Conservation (phyloP, 306 rosid genomes). For the Sindora glabra region DNA sequence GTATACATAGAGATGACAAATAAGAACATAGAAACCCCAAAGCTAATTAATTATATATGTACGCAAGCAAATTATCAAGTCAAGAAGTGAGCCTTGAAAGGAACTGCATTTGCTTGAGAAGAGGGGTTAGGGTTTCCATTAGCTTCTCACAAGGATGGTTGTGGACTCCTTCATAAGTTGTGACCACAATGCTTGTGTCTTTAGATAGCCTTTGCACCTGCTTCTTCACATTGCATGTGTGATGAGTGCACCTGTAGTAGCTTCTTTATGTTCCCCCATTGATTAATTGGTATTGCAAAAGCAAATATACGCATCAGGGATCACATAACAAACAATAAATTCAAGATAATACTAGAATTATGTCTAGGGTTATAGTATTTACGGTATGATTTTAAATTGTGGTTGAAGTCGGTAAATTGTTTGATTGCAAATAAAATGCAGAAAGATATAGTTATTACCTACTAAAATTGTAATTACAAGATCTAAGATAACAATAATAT, state of each 20-base stretch:
- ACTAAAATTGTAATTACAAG: too few species aligned
- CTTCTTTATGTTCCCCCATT: slow-evolving; percentile 42
- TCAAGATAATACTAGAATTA: too few species aligned
- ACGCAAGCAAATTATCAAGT: too few species aligned
- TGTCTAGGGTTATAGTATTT: too few species aligned
- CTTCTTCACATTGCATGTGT: slow-evolving; percentile 90
- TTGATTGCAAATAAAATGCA: too few species aligned
- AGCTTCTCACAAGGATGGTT: slow-evolving; percentile 86
- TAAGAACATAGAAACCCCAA: not conserved
- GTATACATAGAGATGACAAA: too few species aligned
- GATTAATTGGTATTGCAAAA: not conserved
- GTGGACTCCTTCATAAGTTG: slow-evolving; percentile 87
- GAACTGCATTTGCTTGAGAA: slow-evolving; percentile 77
- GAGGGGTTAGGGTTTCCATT: slow-evolving; percentile 93
- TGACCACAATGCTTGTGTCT: slow-evolving; percentile 83
- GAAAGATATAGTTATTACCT: too few species aligned
- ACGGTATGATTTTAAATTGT: too few species aligned
- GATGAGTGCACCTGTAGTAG: slow-evolving; percentile 87
- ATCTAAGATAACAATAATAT: too few species aligned
- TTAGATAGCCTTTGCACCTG: slow-evolving; percentile 86
- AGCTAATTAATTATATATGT: not conserved
- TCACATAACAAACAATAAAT: too few species aligned
- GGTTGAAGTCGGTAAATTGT: too few species aligned
- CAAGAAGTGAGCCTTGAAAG: slow-evolving; percentile 38
- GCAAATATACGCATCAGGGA: too few species aligned